Conservation (phyloP, 345 rosid genomes). For the Atalantia buxifolia region DNA sequence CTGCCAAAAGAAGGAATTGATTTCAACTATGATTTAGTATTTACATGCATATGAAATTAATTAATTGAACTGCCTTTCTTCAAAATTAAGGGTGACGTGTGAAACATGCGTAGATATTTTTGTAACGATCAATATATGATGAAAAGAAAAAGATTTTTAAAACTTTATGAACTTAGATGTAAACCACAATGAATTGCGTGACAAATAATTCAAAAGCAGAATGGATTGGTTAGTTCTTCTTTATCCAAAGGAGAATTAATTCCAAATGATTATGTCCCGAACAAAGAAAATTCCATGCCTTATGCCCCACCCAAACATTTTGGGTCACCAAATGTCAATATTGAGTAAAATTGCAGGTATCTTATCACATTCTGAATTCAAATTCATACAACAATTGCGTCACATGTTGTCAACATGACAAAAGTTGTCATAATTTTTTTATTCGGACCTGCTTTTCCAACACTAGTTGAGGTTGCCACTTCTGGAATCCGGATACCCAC, state of each 20-base stretch:
- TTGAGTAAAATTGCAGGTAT: neutral
- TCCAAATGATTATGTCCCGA: conserved; percentile 6
- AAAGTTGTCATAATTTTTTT: neutral
- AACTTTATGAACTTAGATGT: too few relatives aligned
- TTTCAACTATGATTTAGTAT: too few relatives aligned
- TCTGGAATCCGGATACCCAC: neutral
- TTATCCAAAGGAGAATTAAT: neutral
- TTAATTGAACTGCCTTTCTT: neutral
- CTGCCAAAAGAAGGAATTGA: neutral
- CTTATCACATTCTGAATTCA: neutral
- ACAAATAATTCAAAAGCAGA: neutral
- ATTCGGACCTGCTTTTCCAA: neutral
- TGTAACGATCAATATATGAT: too few relatives aligned
- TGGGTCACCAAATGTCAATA: neutral
- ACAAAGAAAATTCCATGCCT: neutral
- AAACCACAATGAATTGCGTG: neutral
- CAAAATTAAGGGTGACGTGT: neutral
- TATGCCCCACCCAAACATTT: neutral
- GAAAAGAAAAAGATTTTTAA: neutral
- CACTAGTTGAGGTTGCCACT: neutral
- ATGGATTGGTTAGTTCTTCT: neutral
- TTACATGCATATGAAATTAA: neutral
- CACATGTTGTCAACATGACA: too few relatives aligned
- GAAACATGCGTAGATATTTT: neutral
- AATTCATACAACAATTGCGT: neutral